phyloP scores from a whole-genome alignment of 2,329 filamentous ascomycete genomes.

The Fusarium oxysporum region DNA sequence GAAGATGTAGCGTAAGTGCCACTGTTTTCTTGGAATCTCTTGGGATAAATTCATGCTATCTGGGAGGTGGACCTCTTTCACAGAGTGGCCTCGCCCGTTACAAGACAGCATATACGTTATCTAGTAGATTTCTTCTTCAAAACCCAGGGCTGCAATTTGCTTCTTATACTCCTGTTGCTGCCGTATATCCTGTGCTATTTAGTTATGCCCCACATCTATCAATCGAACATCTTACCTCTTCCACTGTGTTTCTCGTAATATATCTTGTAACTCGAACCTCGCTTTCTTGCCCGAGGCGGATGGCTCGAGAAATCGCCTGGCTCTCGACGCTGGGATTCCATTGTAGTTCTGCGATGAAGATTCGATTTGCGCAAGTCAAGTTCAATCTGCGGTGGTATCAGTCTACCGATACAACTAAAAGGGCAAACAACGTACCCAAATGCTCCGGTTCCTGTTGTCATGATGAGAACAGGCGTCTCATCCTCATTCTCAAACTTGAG shows the following conservation, averaged over 20 bases:
- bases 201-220: rapidly evolving
- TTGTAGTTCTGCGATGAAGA: conserved; percentile 65
- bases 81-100: rapidly evolving
- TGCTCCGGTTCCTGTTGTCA: conserved; percentile 65
- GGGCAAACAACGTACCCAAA: conserved; percentile 54
- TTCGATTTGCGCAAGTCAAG: conserved; percentile 59
- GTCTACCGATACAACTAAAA: rapidly evolving
- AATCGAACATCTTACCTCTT: conserved; percentile 49
- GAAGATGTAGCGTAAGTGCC: too few relatives aligned
- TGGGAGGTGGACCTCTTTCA: too few relatives aligned
- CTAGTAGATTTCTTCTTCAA: not conserved
- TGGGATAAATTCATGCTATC: too few relatives aligned
- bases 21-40: too few relatives aligned
- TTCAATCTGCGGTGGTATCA: conserved; percentile 49
- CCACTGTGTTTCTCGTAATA: conserved; percentile 55
- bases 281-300: conserved; percentile 59
- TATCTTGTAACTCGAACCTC: conserved; percentile 60
- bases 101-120: rapidly evolving
- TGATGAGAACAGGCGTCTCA: conserved; percentile 56
- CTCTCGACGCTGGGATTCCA: conserved; percentile 66
- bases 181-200: rapidly evolving
- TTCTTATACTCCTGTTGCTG: conserved; percentile 23
- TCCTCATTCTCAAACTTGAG: conserved; percentile 50
- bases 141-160: conserved; percentile 5
- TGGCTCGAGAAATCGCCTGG: conserved; percentile 62